These are phyloP conservation scores for Mycothermus thermophilus DNA, from an alignment of 495 filamentous ascomycete species.

Conservation along the genomic window DNA sequence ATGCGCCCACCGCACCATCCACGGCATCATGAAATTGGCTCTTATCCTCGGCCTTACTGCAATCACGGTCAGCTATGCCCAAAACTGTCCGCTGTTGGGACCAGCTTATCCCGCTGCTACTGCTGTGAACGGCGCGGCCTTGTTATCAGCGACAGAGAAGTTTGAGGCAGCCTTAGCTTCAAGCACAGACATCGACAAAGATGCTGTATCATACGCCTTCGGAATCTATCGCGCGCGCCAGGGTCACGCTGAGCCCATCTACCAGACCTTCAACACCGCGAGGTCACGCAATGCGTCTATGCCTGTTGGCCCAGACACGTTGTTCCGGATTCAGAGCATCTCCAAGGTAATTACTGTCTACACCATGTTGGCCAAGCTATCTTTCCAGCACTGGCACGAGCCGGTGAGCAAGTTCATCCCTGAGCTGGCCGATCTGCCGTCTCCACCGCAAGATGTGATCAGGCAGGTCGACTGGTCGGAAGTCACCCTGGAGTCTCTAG, in stretches of 20 bases:
- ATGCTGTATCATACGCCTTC: slow-evolving; percentile 3
- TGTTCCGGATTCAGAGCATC: slow-evolving; percentile 8
- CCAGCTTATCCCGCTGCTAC: slow-evolving; percentile 9
- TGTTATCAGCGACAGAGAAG: slow-evolving; percentile 1
- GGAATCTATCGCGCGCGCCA: slow-evolving; percentile 4
- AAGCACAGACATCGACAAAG: background rate
- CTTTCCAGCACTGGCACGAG: slow-evolving; percentile 9
- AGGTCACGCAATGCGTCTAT: background rate
- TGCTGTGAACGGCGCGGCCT: background rate
- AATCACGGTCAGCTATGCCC: too few species aligned
- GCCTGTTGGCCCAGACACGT: slow-evolving; percentile 4
- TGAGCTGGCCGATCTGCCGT: slow-evolving; percentile 4
- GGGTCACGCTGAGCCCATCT: background rate
- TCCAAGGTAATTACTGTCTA: slow-evolving; percentile 13
- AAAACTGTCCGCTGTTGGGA: slow-evolving; percentile 10
- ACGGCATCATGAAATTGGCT: too few species aligned
- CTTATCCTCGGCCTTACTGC: too few species aligned
- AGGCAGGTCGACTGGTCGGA: slow-evolving; percentile 2
- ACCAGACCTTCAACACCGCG: slow-evolving; percentile 2
- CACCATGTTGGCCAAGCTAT: slow-evolving; percentile 6
- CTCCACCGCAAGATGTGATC: background rate
- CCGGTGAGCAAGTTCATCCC: slow-evolving; percentile 9
- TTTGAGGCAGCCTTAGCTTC: slow-evolving; percentile 4
- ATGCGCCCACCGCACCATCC: too few species aligned
- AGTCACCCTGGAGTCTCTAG: slow-evolving; percentile 4